Conservation (phyloP, 1,284 basidiomycete genomes). For the Tylopilus sp. region DNA sequence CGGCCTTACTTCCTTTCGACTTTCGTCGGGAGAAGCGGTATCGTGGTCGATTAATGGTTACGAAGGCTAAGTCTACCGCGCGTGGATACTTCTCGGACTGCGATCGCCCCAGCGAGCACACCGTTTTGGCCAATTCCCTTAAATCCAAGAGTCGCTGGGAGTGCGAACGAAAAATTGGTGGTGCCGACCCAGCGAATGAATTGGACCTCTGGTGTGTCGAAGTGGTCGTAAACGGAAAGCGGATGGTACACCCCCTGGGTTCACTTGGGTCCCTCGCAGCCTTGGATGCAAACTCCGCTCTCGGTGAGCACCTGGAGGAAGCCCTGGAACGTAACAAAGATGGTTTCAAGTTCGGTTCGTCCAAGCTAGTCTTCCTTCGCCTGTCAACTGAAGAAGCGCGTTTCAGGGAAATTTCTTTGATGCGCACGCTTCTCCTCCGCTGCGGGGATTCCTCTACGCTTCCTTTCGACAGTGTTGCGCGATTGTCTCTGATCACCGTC, state of each 20-base stretch:
- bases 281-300: background rate
- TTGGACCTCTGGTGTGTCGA: slow-evolving; percentile 18
- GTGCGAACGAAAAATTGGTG: slow-evolving; percentile 47
- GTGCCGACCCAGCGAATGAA: slow-evolving; percentile 22
- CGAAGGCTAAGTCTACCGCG: slow-evolving; percentile 41
- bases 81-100: slow-evolving; percentile 36
- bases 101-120: slow-evolving; percentile 32
- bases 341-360: slow-evolving; percentile 14
- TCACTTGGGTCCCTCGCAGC: background rate
- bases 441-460: slow-evolving; percentile 3
- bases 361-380: slow-evolving; percentile 1
- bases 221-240: slow-evolving; percentile 38
- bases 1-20: slow-evolving; percentile 14
- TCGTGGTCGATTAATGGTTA: slow-evolving; percentile 38
- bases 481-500: background rate
- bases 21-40: slow-evolving; percentile 37
- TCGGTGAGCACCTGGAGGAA: slow-evolving; percentile 2
- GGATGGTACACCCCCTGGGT: slow-evolving; percentile 32
- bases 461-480: background rate
- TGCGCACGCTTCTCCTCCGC: slow-evolving; percentile 41
- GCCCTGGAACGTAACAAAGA: slow-evolving; percentile 18
- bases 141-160: slow-evolving; percentile 37
- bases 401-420: slow-evolving; percentile 30
- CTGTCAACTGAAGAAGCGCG: slow-evolving; percentile 18
- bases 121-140: slow-evolving; percentile 1